Evolutionary conservation across 768 basidiomycete species (phyloP).

Genomic region (Lentinula sp.): DNA sequence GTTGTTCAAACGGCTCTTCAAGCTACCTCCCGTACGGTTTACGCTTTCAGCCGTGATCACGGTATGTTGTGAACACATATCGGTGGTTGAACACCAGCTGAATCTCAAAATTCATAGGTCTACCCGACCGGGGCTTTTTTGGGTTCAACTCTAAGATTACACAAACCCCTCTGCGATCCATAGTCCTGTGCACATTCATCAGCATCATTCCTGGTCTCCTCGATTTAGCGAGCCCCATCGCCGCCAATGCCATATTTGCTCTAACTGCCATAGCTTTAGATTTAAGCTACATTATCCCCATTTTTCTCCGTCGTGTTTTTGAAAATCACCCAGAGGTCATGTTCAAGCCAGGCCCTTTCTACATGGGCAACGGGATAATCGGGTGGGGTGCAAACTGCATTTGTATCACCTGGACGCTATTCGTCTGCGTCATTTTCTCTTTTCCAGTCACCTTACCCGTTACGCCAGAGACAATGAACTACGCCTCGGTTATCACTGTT

Average conservation of each 20-base stretch:
- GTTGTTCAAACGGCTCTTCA: conserved; percentile 79
- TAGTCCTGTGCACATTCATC: conserved; percentile 65
- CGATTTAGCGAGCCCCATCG: conserved; percentile 69
- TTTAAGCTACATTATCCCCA: conserved; percentile 77
- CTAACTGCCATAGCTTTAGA: conserved; percentile 77
- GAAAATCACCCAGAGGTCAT: conserved; percentile 72
- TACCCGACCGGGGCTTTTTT: conserved; percentile 77
- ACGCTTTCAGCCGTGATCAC: conserved; percentile 79
- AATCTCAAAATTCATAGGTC: conserved; percentile 27
- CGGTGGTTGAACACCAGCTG: not conserved
- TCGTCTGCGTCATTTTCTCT: conserved; percentile 66
- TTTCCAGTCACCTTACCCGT: conserved; percentile 68
- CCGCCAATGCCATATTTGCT: conserved; percentile 78
- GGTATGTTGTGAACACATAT: conserved; percentile 28
- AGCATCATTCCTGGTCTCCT: conserved; percentile 68
- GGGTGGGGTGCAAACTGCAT: conserved; percentile 55
- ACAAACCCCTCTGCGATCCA: conserved; percentile 70
- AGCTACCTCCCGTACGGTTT: conserved; percentile 75
- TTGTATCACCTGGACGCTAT: conserved; percentile 68
- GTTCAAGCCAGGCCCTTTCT: conserved; percentile 85
- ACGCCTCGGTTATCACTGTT: conserved; percentile 63
- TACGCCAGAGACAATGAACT: conserved; percentile 72
- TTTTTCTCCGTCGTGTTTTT: conserved; percentile 65
- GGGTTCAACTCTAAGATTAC: conserved; percentile 58
- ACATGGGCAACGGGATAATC: conserved; percentile 65